Percentiles rank a stretch among this genome's conserved stretches.
These are phyloP conservation scores for Babesia divergens DNA, from an alignment of 169 alveolate genomes.

Conservation along the genomic window DNA sequence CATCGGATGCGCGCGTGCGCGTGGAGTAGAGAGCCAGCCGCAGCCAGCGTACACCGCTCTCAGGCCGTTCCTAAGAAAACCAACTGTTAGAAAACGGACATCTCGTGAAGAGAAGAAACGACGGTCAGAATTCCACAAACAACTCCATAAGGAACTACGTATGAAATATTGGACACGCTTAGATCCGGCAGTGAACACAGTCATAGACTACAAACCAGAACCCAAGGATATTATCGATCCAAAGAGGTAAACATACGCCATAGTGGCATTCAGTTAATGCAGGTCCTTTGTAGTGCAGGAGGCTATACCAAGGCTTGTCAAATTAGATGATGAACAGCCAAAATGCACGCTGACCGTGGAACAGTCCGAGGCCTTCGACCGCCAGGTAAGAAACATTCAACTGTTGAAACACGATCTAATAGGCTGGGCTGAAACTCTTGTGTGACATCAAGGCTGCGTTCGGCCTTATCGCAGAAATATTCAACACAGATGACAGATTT, in stretches of 20 bases:
- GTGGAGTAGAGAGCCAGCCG: constrained; percentile 1
- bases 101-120: constrained; percentile 56
- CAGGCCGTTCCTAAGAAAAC: constrained; percentile 52
- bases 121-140: constrained; percentile 57
- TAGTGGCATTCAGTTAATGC: background rate
- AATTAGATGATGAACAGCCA: constrained; percentile 12
- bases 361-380: constrained; percentile 48
- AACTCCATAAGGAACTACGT: constrained; percentile 56
- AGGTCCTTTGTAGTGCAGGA: constrained; percentile 66
- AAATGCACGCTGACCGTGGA: constrained; percentile 24
- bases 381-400: constrained; percentile 25
- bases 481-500: constrained; percentile 11
- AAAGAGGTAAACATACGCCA: constrained; percentile 23
- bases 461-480: constrained; percentile 19
- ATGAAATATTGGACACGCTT: constrained; percentile 63
- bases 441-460: constrained; percentile 51
- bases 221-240: constrained; percentile 42
- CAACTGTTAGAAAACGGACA: constrained; percentile 39
- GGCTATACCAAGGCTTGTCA: constrained; percentile 58
- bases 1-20: background rate
- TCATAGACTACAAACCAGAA: constrained; percentile 31
- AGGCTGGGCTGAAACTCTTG: constrained; percentile 52
- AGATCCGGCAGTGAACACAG: constrained; percentile 43
- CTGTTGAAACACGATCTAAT: background rate
- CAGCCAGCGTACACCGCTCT: constrained; percentile 13